Conservation (phyloP, 345 rosid species). For the Syzygium grande region DNA sequence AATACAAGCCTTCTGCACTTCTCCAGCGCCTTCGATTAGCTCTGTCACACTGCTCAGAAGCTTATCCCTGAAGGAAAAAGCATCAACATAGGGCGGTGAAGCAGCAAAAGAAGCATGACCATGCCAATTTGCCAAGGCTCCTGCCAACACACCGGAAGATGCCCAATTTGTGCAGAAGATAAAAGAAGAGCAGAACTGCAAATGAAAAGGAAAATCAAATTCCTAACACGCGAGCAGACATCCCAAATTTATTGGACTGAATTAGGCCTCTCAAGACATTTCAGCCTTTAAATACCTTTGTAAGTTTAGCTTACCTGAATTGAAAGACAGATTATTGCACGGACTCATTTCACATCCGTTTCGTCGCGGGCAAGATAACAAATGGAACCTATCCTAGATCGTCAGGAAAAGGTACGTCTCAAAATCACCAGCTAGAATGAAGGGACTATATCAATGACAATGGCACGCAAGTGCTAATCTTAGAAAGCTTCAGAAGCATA, state of each 20-base stretch:
- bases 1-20: not conserved
- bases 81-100: conserved; percentile 21
- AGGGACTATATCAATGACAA: not conserved
- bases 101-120: conserved; percentile 35
- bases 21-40: not conserved
- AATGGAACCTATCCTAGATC: not conserved
- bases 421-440: not conserved
- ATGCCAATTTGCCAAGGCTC: conserved; percentile 26
- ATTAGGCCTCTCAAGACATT: not conserved
- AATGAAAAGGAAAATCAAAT: not conserved
- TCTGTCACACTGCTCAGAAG: not conserved
- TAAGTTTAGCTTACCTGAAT: not conserved
- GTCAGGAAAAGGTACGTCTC: not conserved
- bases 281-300: not conserved
- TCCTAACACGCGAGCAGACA: not conserved
- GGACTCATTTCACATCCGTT: not conserved
- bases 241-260: not conserved
- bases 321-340: not conserved
- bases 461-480: not conserved
- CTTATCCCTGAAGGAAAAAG: conserved; percentile 22
- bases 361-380: not conserved
- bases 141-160: conserved; percentile 35
- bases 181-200: conserved; percentile 38
- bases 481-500: not conserved
- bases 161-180: conserved; percentile 33